Base-by-base conservation (phyloP, 371 early-diverging fungal genomes). In the Syncephalastrum racemosum region DNA sequence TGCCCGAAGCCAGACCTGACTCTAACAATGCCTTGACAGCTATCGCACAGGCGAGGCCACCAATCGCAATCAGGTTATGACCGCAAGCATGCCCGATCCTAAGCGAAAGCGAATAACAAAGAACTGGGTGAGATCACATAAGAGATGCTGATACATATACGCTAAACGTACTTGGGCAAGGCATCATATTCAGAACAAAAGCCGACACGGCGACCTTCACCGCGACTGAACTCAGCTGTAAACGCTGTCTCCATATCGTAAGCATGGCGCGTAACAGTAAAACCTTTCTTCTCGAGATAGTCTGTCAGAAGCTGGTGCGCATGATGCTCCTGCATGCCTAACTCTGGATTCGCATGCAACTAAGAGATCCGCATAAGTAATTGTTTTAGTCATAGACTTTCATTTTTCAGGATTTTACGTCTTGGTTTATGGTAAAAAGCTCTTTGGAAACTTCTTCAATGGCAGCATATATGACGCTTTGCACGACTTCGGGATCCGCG, bases 121-220 rank as follows among this genome's bases (percentile, higher is more conserved):
- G 15, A 41, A n/a, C n/a, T 15, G 23, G 23, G 25, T 25, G 3
- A 39, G 16, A 58, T 15, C 67, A 68, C 22, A 79, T 42, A 19
- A 13, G 19, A 15, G 39, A 42, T 56, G n/a, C 36, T 31, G 0
- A 31, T 25, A 43, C 46, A 36, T 16, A 4, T 15, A 4, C 14
- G 39, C 20, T 77, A 74, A 13, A 73, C 77, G 24, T 84, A 70
- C 47, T 69, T 78, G 4, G 86, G 84, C 27, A 89, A 61, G n/a
- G 82, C 87, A 63, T 89, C 89, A 53, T 84, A 85, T 62, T 86
- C 85, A 16, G 82, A 71, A 48, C 83, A 85, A 46, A 85, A 77
- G 52, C 75, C 86, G 41, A 76, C 49, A 23, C 76, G 70, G 39
- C 79, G 68, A 31, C 74, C 70, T 4, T 45, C 23, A 22, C 79